Evolutionary conservation across 2,329 filamentous ascomycete species (phyloP).

Genomic region (Clonostachys sp.): DNA sequence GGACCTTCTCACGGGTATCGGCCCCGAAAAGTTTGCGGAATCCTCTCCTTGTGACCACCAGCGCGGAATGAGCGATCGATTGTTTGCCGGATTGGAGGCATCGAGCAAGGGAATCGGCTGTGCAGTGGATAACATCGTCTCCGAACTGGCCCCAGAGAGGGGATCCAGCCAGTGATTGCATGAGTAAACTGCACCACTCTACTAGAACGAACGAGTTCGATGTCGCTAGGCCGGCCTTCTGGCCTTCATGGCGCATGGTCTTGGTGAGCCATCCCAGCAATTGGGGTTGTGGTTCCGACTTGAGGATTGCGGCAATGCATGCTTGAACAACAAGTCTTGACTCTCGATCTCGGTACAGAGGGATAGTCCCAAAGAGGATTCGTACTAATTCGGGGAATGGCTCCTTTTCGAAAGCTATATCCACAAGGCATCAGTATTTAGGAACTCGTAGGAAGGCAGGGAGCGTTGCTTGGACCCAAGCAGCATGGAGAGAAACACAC

Average conservation of each 20-base stretch:
- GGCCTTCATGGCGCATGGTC: conserved; percentile 65
- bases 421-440: conserved; percentile 1
- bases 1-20: conserved; percentile 50
- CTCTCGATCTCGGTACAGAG: conserved; percentile 78
- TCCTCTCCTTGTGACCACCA: conserved; percentile 74
- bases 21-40: conserved; percentile 68
- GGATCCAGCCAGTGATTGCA: conserved; percentile 64
- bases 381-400: conserved; percentile 55
- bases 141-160: conserved; percentile 61
- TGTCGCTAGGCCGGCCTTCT: conserved; percentile 72
- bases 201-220: conserved; percentile 82
- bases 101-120: conserved; percentile 72
- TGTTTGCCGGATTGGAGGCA: conserved; percentile 64
- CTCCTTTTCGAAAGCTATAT: conserved; percentile 39
- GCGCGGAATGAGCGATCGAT: conserved; percentile 66
- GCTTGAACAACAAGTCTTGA: conserved; percentile 80
- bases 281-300: conserved; percentile 45
- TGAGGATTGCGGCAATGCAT: conserved; percentile 68
- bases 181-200: conserved; percentile 81
- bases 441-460: background rate
- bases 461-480: background rate
- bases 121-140: conserved; percentile 60
- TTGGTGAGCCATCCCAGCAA: conserved; percentile 61
- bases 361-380: conserved; percentile 81
- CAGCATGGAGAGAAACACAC: conserved; percentile 28